Percentiles rank a stretch among this genome's conserved stretches.
phyloP scores from a whole-genome alignment of 2,329 filamentous ascomycete genomes.

The Aspergillus sojae region DNA sequence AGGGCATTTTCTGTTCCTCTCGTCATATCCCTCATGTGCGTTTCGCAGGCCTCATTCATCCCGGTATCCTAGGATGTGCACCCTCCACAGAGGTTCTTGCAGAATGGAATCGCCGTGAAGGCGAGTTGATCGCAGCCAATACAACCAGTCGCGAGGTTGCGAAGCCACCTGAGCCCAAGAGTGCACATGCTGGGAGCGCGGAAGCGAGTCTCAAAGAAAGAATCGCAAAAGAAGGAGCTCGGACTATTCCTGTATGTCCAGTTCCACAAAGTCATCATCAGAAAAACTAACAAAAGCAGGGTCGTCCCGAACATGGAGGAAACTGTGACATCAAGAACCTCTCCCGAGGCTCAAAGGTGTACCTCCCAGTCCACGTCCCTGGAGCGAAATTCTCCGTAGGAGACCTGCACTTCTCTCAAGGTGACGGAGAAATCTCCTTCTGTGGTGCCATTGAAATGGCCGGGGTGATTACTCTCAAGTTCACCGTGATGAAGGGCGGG shows the following conservation, averaged over 20 bases:
- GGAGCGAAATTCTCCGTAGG: slow-evolving; percentile 91
- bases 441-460: slow-evolving; percentile 94
- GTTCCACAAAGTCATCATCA: background rate
- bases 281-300: slow-evolving; percentile 30
- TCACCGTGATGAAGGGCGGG: slow-evolving; percentile 82
- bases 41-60: slow-evolving; percentile 87
- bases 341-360: slow-evolving; percentile 76
- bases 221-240: slow-evolving; percentile 75
- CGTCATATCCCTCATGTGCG: slow-evolving; percentile 85
- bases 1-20: slow-evolving; percentile 78
- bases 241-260: slow-evolving; percentile 70
- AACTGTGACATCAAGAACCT: slow-evolving; percentile 94
- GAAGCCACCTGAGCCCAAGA: slow-evolving; percentile 71
- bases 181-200: slow-evolving; percentile 71
- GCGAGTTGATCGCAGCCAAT: slow-evolving; percentile 71
- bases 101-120: slow-evolving; percentile 83
- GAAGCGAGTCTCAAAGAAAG: slow-evolving; percentile 62
- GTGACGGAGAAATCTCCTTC: slow-evolving; percentile 88
- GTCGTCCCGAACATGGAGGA: slow-evolving; percentile 82
- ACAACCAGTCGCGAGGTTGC: slow-evolving; percentile 73
- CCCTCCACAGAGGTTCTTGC: slow-evolving; percentile 76
- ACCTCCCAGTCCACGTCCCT: slow-evolving; percentile 80
- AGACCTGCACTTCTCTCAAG: slow-evolving; percentile 84
- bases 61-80: slow-evolving; percentile 87
- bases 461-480: slow-evolving; percentile 86